These are phyloP conservation scores for Lizonia empirigonia DNA, from an alignment of 2,329 filamentous ascomycete genomes.

Conservation along the genomic window DNA sequence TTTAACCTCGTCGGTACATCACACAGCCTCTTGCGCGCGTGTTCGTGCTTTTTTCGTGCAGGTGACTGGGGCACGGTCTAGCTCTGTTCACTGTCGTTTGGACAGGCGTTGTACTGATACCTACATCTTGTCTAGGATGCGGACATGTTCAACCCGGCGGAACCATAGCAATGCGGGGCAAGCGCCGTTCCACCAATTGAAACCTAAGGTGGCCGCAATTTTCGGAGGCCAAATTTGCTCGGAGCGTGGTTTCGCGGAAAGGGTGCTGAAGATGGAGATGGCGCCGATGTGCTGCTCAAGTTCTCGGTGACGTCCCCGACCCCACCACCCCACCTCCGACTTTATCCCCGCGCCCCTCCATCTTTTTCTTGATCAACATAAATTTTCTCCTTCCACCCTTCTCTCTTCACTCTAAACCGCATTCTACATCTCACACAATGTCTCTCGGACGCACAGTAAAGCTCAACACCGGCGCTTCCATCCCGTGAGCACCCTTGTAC, in stretches of 20 bases:
- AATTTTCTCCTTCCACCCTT: constrained; percentile 7
- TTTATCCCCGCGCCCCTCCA: constrained; percentile 17
- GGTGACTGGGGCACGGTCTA: no score
- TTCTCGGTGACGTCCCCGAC: constrained; percentile 29
- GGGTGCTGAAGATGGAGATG: constrained; percentile 14
- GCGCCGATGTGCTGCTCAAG: constrained; percentile 21
- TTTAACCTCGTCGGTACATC: no score
- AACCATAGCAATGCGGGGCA: not conserved
- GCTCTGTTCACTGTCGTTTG: no score
- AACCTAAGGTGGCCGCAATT: constrained; percentile 6
- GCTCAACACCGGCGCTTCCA: constrained; percentile 72
- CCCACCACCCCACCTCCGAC: constrained; percentile 21
- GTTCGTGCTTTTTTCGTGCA: not conserved
- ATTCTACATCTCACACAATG: constrained; percentile 22
- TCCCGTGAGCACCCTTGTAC: constrained; percentile 72
- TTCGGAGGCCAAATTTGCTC: constrained; percentile 2
- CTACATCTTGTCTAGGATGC: constrained; percentile 4
- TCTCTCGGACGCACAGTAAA: constrained; percentile 52
- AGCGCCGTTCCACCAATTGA: constrained; percentile 6
- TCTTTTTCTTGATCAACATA: constrained; percentile 9
- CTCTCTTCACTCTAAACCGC: constrained; percentile 5
- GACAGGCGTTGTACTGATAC: no score
- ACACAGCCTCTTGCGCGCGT: no score
- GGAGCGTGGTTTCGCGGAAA: constrained; percentile 2
- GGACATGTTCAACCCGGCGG: not conserved